Base-by-base conservation (phyloP, 306 rosid species). In the Ormosia emarginata region DNA sequence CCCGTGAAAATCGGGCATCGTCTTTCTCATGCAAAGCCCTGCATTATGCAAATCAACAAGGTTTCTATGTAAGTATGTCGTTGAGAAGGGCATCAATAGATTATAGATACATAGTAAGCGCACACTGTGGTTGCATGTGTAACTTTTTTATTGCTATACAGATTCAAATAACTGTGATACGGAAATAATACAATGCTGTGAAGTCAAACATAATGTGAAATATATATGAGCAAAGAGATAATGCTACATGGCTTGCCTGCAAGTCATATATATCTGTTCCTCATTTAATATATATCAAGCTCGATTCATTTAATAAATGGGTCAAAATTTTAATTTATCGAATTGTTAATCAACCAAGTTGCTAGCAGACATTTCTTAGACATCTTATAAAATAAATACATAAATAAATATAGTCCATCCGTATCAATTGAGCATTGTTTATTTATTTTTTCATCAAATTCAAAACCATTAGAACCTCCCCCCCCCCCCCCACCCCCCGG, bases 1-100 rank as follows among this genome's bases (percentile, higher is more conserved):
- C 91, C 43, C 86, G 64, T 6, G 97, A 68, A 86, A 88, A 77
- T 7, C 87, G 67, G 1, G 71, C 17, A 1, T 88, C 80, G 3
- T 90, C 94, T 82, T 88, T 88, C 85, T 92, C 97, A 8, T 94
- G 97, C 87, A 92, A 77, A 13, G 97, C 88, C 83, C 94, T 93
- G 92, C 77, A 67, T 44, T 4, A 15, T 30, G 4, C 2, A 8
- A 7, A 30, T 43, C 63, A 64, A 77, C 11, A 44, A 67, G 30
- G 33, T 67, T 11, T 33, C 8, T 13, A 33, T 1, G 17, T 9
- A 43, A 17, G 10, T 17, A 3, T 18, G 24, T 6, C 72, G n/a
- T 67, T 41, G 33, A 40, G 14, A 66, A 66, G 34, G 6, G 40
- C 34, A 40, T 6, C 4, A 67, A 10, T 36, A 7, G n/a, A 41